These are phyloP conservation scores for Metahyphopichia silvanorum DNA, from an alignment of 805 yeast genomes.

Conservation along the genomic window DNA sequence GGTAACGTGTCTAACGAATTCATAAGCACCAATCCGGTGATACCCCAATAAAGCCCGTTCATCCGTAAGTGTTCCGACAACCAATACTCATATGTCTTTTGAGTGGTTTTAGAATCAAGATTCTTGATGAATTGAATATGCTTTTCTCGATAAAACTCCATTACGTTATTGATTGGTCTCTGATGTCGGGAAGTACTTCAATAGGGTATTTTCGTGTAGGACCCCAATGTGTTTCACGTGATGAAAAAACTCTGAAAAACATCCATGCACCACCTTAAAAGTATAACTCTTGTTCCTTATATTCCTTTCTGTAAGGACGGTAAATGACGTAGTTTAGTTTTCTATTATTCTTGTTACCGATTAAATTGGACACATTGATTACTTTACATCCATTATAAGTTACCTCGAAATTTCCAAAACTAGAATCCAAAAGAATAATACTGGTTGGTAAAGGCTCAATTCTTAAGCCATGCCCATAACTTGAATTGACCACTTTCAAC, in stretches of 20 bases:
- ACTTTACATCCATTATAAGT: constrained; percentile 82
- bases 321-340: constrained; percentile 70
- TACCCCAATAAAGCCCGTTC: constrained; percentile 96
- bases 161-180: background rate
- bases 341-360: constrained; percentile 30
- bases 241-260: too few species aligned
- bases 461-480: constrained; percentile 64
- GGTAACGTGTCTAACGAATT: constrained; percentile 52
- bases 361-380: constrained; percentile 60
- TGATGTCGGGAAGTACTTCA: background rate
- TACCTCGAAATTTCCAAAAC: constrained; percentile 68
- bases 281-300: constrained; percentile 45
- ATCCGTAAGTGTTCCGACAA: constrained; percentile 83
- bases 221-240: too few species aligned
- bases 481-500: constrained; percentile 64
- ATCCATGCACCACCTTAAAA: constrained; percentile 14
- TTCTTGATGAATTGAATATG: constrained; percentile 35
- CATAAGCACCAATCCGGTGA: constrained; percentile 67
- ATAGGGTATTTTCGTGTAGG: too few species aligned
- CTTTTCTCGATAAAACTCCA: constrained; percentile 13
- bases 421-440: constrained; percentile 61
- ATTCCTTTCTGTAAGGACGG: constrained; percentile 54
- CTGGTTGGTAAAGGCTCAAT: constrained; percentile 77
- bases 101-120: constrained; percentile 29
- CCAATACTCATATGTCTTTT: constrained; percentile 75